phyloP scores from a whole-genome alignment of 495 filamentous ascomycete species.

The Cercophora newfieldiana region DNA sequence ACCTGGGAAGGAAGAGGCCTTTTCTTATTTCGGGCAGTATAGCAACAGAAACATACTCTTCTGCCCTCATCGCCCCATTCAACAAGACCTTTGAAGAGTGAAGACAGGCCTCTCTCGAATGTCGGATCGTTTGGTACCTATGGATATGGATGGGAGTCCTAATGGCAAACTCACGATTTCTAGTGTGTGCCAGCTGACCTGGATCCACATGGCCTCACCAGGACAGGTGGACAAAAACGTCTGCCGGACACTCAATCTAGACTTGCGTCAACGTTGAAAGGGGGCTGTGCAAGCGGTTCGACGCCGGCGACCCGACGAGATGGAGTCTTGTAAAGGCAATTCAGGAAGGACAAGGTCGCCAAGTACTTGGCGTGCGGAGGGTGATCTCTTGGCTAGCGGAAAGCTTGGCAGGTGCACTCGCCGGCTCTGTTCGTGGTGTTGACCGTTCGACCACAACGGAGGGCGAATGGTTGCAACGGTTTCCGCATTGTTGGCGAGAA shows the following conservation, averaged over 20 bases:
- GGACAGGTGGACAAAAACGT: not conserved
- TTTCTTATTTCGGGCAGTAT: too few species aligned
- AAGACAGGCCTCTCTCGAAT: too few species aligned
- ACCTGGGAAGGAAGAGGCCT: too few species aligned
- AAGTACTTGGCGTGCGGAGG: constrained; percentile 23
- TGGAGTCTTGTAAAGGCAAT: not conserved
- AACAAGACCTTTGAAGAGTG: too few species aligned
- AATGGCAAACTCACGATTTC: too few species aligned
- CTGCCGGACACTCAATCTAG: not conserved
- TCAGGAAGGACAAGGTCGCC: constrained; percentile 13
- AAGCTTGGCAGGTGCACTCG: constrained; percentile 13
- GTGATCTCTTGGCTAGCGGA: constrained; percentile 25
- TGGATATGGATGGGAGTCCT: too few species aligned
- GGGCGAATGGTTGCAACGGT: not conserved
- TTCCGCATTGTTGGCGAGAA: not conserved
- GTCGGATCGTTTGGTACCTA: too few species aligned
- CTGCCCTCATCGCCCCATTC: too few species aligned
- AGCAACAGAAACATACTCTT: too few species aligned
- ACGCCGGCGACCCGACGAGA: not conserved
- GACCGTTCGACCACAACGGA: not conserved
- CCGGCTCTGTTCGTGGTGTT: constrained; percentile 1
- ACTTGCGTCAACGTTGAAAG: not conserved
- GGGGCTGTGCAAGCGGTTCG: constrained; percentile 4
- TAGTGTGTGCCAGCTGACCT: too few species aligned
- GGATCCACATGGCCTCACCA: not conserved